Evolutionary conservation across 768 basidiomycete species (phyloP).

Genomic region (Pleurotus djamor): DNA sequence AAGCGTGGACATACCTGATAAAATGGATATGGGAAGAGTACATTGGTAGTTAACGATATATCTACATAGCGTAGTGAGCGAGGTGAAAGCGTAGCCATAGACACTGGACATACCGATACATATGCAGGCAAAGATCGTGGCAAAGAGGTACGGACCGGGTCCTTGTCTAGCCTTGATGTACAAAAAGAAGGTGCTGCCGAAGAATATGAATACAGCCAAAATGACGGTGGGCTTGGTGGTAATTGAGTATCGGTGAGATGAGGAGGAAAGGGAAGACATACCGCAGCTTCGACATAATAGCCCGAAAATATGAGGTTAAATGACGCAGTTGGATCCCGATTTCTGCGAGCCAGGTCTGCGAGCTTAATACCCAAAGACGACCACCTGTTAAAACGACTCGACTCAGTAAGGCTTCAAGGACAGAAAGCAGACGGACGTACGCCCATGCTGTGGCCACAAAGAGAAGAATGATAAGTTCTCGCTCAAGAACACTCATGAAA

Average conservation of each 20-base stretch:
- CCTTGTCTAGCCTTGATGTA: conserved; percentile 59
- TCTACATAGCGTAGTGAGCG: conserved; percentile 30
- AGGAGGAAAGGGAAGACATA: conserved; percentile 13
- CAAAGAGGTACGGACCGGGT: conserved; percentile 61
- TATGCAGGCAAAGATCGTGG: conserved; percentile 58
- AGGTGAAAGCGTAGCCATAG: background rate
- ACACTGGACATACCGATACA: conserved; percentile 40
- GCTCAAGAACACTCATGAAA: conserved; percentile 66
- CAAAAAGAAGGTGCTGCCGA: conserved; percentile 54
- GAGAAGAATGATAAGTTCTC: conserved; percentile 52
- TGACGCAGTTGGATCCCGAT: conserved; percentile 35
- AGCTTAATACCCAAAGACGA: conserved; percentile 61
- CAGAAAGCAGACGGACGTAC: conserved; percentile 23
- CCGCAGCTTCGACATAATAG: conserved; percentile 51
- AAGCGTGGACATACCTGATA: conserved; percentile 37
- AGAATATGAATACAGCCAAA: conserved; percentile 58
- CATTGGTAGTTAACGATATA: conserved; percentile 54
- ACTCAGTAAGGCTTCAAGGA: background rate
- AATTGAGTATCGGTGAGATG: conserved; percentile 4
- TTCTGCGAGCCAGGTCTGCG: conserved; percentile 51
- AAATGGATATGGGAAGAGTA: conserved; percentile 63
- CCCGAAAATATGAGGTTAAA: conserved; percentile 42
- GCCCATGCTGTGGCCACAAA: conserved; percentile 56
- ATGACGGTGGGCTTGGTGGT: conserved; percentile 51
- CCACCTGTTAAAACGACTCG: conserved; percentile 44